Percentiles rank a stretch among this genome's conserved stretches.
Conservation (phyloP, 352 stramenopile species). For the Phytopythium oedochilum region DNA sequence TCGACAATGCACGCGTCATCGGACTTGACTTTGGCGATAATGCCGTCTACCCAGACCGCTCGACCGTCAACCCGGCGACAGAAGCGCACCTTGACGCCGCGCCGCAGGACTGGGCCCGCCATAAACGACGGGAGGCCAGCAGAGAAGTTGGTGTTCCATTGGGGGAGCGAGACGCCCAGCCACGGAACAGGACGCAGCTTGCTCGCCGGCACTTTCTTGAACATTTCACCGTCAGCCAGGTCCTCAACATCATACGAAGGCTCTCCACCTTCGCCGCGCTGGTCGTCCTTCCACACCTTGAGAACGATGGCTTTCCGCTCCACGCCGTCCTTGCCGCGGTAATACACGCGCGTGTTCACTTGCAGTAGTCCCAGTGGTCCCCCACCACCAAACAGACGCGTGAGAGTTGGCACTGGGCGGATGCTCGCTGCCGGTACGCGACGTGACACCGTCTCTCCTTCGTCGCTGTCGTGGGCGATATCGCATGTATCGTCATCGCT, state of each 20-base stretch:
- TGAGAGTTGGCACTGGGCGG: constrained; percentile 21
- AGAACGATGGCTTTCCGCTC: constrained; percentile 56
- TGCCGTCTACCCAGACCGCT: constrained; percentile 32
- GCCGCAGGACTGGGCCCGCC: constrained; percentile 26
- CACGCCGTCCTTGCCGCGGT: constrained; percentile 34
- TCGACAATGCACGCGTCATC: constrained; percentile 44
- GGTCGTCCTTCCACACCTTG: constrained; percentile 35
- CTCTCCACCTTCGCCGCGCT: constrained; percentile 11
- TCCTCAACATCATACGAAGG: constrained; percentile 51
- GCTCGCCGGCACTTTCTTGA: constrained; percentile 30
- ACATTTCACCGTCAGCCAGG: constrained; percentile 33
- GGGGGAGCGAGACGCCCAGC: constrained; percentile 39
- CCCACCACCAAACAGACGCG: constrained; percentile 23
- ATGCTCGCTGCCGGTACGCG: constrained; percentile 32
- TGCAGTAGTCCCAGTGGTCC: constrained; percentile 14
- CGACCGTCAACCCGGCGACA: constrained; percentile 16
- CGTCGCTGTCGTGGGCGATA: constrained; percentile 57
- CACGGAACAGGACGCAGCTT: constrained; percentile 44
- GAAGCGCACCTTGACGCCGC: constrained; percentile 53
- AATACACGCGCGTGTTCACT: constrained; percentile 50
- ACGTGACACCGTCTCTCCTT: constrained; percentile 34
- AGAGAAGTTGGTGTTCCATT: constrained; percentile 15
- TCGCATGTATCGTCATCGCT: constrained; percentile 42
- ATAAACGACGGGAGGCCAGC: constrained; percentile 19
- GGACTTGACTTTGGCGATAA: constrained; percentile 43